Percentiles rank a stretch among this genome's conserved stretches.
Conservation (phyloP, 1,284 basidiomycete species). For the Heliocybe sulcata region DNA sequence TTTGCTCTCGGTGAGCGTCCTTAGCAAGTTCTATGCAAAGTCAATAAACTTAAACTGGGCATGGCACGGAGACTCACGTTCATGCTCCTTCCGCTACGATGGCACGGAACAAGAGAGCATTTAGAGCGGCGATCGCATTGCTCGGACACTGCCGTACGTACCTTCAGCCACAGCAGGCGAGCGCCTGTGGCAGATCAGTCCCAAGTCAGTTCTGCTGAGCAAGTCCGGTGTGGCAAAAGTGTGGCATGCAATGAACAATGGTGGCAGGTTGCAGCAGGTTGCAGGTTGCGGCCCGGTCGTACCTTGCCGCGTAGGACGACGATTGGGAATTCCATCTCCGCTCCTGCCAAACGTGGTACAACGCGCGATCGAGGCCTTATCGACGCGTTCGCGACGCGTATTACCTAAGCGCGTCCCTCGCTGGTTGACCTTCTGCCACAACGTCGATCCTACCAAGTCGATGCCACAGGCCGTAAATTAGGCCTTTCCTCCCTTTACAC, state of each 20-base stretch:
- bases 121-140: background rate
- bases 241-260: background rate
- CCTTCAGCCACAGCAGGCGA: background rate
- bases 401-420: background rate
- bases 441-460: background rate
- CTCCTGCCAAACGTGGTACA: no score
- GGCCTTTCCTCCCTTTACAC: background rate
- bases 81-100: slow-evolving; percentile 19
- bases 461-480: background rate
- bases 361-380: background rate
- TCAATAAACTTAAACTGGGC: slow-evolving; percentile 21
- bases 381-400: background rate
- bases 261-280: background rate
- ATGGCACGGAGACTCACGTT: slow-evolving; percentile 27
- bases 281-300: no score
- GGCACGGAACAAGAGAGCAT: background rate
- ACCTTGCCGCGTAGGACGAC: no score
- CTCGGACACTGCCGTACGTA: background rate
- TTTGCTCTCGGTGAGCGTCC: slow-evolving; percentile 66
- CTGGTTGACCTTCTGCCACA: background rate
- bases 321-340: no score
- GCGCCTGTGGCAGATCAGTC: no score
- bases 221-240: background rate
- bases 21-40: slow-evolving; percentile 59
- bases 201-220: no score